Conservation (phyloP, 768 basidiomycete genomes). For the Porpolomopsis calyptriformis region DNA sequence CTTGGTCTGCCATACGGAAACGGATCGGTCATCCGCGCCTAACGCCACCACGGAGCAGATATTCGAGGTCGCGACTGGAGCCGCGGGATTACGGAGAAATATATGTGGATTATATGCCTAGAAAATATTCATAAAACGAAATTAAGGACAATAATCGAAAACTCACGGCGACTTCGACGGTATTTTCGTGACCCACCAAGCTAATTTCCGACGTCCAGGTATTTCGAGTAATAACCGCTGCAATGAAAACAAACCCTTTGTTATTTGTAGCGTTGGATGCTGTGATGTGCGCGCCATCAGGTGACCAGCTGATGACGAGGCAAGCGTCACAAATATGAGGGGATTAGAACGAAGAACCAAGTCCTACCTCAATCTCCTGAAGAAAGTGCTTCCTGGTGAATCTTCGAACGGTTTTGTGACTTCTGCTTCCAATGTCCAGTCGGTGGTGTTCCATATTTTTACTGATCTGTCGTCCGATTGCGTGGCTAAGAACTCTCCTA, state of each 20-base stretch:
- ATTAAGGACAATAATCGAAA: not conserved
- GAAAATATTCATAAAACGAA: not conserved
- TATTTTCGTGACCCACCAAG: constrained; percentile 94
- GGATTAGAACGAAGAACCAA: not conserved
- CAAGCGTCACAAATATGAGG: not conserved
- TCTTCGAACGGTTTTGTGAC: constrained; percentile 86
- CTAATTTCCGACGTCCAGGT: constrained; percentile 89
- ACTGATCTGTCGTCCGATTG: constrained; percentile 94
- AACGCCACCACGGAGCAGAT: constrained; percentile 89
- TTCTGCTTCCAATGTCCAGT: constrained; percentile 80
- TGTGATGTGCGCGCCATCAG: constrained; percentile 97
- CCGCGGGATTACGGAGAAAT: constrained; percentile 66
- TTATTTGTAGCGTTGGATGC: constrained; percentile 97
- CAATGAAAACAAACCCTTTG: constrained; percentile 93
- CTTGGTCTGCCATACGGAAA: constrained; percentile 96
- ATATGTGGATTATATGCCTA: constrained; percentile 92
- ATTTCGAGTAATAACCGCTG: constrained; percentile 84
- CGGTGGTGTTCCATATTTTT: constrained; percentile 91
- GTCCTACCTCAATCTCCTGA: constrained; percentile 71
- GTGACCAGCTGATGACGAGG: constrained; percentile 76
- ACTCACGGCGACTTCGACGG: constrained; percentile 87
- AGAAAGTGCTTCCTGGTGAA: constrained; percentile 92
- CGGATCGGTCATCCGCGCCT: constrained; percentile 85
- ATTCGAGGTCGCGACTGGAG: constrained; percentile 65
- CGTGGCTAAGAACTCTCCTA: constrained; percentile 95